phyloP scores from a whole-genome alignment of 305 asterid species.

The Fraxinus floribunda region DNA sequence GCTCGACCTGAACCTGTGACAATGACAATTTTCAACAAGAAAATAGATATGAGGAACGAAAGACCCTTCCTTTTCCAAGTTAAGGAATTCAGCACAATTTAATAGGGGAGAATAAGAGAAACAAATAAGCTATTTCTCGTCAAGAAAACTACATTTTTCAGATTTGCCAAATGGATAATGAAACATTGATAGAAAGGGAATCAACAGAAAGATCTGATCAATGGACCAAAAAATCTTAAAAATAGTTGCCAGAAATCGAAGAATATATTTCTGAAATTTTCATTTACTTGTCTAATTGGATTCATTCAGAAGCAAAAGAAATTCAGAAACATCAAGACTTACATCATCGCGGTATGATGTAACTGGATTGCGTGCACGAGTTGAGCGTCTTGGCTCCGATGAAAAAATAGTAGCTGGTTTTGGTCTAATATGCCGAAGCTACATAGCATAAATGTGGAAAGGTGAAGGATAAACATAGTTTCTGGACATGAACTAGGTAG shows the following conservation, averaged over 20 bases:
- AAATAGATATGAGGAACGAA: background rate
- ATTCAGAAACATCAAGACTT: slow-evolving; percentile 27
- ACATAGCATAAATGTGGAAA: slow-evolving; percentile 20
- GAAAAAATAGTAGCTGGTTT: slow-evolving; percentile 29
- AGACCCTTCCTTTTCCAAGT: background rate
- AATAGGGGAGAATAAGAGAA: background rate
- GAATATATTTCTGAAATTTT: background rate
- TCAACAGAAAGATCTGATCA: background rate
- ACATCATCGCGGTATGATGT: slow-evolving; percentile 71
- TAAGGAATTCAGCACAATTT: background rate
- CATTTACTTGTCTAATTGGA: background rate
- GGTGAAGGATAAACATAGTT: background rate
- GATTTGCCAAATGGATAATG: background rate
- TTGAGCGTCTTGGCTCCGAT: slow-evolving; percentile 81
- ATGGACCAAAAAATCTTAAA: background rate
- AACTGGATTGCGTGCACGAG: slow-evolving; percentile 66
- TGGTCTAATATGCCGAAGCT: slow-evolving; percentile 38
- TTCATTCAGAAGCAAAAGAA: background rate
- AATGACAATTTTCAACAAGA: background rate
- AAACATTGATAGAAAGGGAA: background rate
- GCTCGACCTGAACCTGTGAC: slow-evolving; percentile 33
- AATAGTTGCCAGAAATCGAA: background rate
- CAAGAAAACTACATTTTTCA: background rate
- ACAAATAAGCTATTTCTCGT: background rate
- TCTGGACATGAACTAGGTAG: background rate